Evolutionary conservation across 306 rosid genomes (phyloP), one percentile per base, ranked within the genome.

Genomic region (Acacia confusa): DNA sequence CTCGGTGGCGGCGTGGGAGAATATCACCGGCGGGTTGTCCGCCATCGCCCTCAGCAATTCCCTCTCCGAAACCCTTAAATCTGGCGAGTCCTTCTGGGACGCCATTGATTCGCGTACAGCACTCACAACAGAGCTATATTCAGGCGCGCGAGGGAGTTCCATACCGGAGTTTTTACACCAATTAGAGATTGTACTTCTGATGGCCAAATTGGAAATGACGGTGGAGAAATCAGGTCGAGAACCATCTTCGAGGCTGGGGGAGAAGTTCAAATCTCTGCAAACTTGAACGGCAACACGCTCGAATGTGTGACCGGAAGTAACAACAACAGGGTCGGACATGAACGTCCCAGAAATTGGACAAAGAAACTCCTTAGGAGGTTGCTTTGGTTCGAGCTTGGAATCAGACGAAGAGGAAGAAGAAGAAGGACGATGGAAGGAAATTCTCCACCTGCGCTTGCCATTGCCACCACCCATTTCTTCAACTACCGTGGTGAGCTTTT

Each of bases 291-390:
- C 74, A 66, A 89, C 48, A 12, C 99, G 93, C 71, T 96, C 99
- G 78, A 91, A 96, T 27, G 99, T 93, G 65, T 96, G 98, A 9
- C 98, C 98, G 7, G 99, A 92, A 38, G 97, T 28, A 22, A 93
- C 94, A 19, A 96, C 90, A 8, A 96, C 98, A 3, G 98, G 99
- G 91, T 96, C 98, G 38, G 91, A 91, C 98, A 96, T 93, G 73
- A 96, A 67, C 0, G 86, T 78, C 0, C 90, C 87, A n/a, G 94
- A 82, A 74, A 96, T 88, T 0, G 90, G 92, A 80, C 99, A 96
- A 3, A 88, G 28, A 63, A 90, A 89, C 52, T 96, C 99, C 25
- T 84, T 82, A 0, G 93, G 97, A 15, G 93, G 87, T 0, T 78
- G 86, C 50, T 74, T 77, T 0, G 71, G 70, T 7, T 70, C 76